phyloP scores from a whole-genome alignment of 1,284 basidiomycete species.

The Kwoniella shivajii region DNA sequence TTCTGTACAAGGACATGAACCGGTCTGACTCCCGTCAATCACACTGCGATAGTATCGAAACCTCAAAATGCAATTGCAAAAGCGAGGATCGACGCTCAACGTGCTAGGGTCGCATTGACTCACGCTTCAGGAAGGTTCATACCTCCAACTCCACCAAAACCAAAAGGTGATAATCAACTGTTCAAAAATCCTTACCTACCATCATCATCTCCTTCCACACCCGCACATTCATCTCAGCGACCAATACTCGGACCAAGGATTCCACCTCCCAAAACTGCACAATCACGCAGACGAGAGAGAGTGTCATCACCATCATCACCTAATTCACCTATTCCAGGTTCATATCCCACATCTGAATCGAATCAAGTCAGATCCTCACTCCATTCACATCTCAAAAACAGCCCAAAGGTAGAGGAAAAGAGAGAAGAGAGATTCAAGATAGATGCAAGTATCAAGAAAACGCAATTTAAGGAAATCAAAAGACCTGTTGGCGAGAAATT shows the following conservation, averaged over 20 bases:
- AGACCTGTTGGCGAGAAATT: slow-evolving; percentile 21
- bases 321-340: slow-evolving; percentile 21
- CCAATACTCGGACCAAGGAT: slow-evolving; percentile 4
- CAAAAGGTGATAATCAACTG: slow-evolving; percentile 6
- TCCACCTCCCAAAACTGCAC: background rate
- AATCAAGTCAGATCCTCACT: slow-evolving; percentile 12
- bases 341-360: slow-evolving; percentile 18
- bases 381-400: slow-evolving; percentile 16
- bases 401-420: background rate
- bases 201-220: background rate
- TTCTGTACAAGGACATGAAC: no score
- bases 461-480: slow-evolving; percentile 17
- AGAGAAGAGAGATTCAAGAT: slow-evolving; percentile 12
- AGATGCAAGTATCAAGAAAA: slow-evolving; percentile 1
- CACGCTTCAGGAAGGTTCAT: slow-evolving; percentile 43
- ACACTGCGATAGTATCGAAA: background rate
- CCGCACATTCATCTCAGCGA: background rate
- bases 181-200: slow-evolving; percentile 31
- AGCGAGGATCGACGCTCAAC: slow-evolving; percentile 40
- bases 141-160: slow-evolving; percentile 23
- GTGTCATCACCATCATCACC: slow-evolving; percentile 3
- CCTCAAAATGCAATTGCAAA: slow-evolving; percentile 30
- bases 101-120: slow-evolving; percentile 43
- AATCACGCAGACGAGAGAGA: background rate
- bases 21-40: no score